These are phyloP conservation scores for Pseudonitzschia pungens DNA, from an alignment of 108 stramenopile species.

Conservation along the genomic window DNA sequence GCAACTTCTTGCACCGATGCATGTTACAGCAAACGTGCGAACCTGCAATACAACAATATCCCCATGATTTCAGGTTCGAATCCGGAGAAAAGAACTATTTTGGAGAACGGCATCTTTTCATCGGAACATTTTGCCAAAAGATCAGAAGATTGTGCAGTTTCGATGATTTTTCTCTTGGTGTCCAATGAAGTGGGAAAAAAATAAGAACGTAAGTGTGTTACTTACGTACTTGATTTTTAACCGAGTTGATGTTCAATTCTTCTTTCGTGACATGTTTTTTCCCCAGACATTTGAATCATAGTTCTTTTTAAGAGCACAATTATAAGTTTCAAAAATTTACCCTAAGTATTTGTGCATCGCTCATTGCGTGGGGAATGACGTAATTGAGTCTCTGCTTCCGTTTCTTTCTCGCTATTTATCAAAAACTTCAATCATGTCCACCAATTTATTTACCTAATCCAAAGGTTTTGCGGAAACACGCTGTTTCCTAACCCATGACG, in stretches of 20 bases:
- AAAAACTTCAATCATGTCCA: slow-evolving; percentile 3
- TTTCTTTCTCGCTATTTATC: not conserved
- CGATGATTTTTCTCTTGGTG: too few species aligned
- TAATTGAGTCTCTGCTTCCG: not conserved
- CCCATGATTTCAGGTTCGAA: too few species aligned
- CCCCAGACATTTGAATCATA: not conserved
- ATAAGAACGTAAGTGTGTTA: too few species aligned
- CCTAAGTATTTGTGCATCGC: not conserved
- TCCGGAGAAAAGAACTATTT: too few species aligned
- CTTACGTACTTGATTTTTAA: too few species aligned
- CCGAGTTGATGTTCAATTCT: not conserved
- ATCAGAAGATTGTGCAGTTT: too few species aligned
- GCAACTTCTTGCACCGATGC: too few species aligned
- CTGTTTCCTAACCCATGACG: not conserved
- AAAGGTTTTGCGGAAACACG: not conserved
- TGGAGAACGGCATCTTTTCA: too few species aligned
- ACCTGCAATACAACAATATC: too few species aligned
- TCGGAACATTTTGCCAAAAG: too few species aligned
- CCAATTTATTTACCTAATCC: not conserved
- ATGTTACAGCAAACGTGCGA: too few species aligned
- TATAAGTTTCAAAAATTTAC: not conserved
- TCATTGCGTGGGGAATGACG: not conserved
- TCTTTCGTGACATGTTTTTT: not conserved
- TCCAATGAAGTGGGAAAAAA: too few species aligned
- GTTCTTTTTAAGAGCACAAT: not conserved